phyloP scores from a whole-genome alignment of 768 basidiomycete genomes.

The Lactarius akahatsu region DNA sequence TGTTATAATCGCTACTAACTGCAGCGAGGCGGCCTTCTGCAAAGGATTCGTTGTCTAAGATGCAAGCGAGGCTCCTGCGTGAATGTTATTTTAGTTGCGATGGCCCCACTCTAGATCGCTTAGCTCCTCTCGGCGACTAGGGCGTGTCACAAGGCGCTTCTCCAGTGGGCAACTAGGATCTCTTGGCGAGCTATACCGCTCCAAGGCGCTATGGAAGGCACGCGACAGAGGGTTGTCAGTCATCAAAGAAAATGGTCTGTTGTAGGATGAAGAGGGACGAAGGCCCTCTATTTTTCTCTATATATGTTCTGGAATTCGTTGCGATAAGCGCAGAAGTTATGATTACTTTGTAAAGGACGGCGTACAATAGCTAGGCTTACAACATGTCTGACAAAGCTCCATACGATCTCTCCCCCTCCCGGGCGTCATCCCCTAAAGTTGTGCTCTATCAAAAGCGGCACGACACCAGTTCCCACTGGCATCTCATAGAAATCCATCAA shows the following conservation, averaged over 20 bases:
- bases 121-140: slow-evolving; percentile 9
- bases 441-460: slow-evolving; percentile 72
- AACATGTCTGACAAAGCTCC: background rate
- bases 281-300: background rate
- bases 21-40: slow-evolving; percentile 28
- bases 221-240: slow-evolving; percentile 2
- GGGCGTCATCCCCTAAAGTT: slow-evolving; percentile 55
- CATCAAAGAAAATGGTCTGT: background rate
- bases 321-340: background rate
- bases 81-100: slow-evolving; percentile 14
- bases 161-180: slow-evolving; percentile 9
- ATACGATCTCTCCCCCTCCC: background rate
- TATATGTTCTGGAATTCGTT: background rate
- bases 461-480: slow-evolving; percentile 51
- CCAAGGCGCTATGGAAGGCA: slow-evolving; percentile 8
- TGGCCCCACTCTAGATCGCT: slow-evolving; percentile 3
- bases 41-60: slow-evolving; percentile 23
- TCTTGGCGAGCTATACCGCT: slow-evolving; percentile 3
- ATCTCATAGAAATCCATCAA: slow-evolving; percentile 72
- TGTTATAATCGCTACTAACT: slow-evolving; percentile 24
- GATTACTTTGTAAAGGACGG: background rate
- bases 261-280: background rate
- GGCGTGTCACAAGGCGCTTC: background rate
- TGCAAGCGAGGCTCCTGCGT: slow-evolving; percentile 18
- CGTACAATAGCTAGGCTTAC: background rate